Evolutionary conservation across 441 rosid genomes (phyloP), one percentile per base, ranked within the genome.

Genomic region (Breynia disticha): DNA sequence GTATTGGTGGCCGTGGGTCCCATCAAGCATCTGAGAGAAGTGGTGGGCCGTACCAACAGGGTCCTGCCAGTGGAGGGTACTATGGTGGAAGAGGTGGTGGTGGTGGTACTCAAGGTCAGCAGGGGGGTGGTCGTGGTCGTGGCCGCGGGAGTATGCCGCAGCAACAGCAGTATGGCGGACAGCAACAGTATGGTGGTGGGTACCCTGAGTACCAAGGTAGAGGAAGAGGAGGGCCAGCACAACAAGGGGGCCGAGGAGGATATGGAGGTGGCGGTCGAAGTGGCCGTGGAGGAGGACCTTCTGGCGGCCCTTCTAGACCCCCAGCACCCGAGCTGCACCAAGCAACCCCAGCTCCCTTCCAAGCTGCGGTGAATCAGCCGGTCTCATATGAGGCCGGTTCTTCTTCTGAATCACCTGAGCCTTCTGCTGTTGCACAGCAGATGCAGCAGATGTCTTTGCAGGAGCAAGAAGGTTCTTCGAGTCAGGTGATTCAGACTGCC

Each of bases 241-340:
- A 75, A 46, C 84, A 76, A 56, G 85, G 84, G 54, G 82, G 85
- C 44, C 80, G 83, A 16, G 84, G 88, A 57, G 83, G 86, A 28
- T 69, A 76, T 60, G 74, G 68, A 0, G 72, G 84, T 13, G 70
- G 76, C 67, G 72, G 81, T 50, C 70, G 48, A 7, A 41, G 60
- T 18, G 50, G 28, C 17, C 54, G 65, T 17, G 61, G 67, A 38
- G 52, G 78, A 59, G 78, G 87, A 48, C 59, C 83, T 63, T 70
- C 73, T 61, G 72, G 75, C n/a, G 83, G 81, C 28, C 81, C 74
- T 20, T 63, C 76, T 35, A 80, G 86, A 74, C 74, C 77, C 56
- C 70, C 79, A 55, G 56, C 73, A 65, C 95, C 91, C 94, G 95
- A 91, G 81, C 97, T 81, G 95, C 90, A 79, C 76, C 95, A 91